Evolutionary conservation across 345 rosid species (phyloP).

Genomic region (Iberis pinnata): DNA sequence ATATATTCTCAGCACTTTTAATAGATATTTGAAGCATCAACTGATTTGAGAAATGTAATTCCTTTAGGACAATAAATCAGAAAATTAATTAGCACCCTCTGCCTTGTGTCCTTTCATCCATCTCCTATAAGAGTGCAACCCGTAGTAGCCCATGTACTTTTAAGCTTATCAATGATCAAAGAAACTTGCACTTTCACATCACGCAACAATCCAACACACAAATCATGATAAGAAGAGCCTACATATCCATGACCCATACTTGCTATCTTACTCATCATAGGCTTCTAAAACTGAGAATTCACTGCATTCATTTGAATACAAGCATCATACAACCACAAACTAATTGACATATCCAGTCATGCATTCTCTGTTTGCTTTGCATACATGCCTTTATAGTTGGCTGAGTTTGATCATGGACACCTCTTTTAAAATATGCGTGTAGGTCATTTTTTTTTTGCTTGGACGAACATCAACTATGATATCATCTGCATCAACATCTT

Average conservation of each 20-base stretch:
- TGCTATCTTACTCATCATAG: slow-evolving; percentile 5
- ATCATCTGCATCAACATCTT: neutral
- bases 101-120: slow-evolving; percentile 5
- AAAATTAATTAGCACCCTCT: neutral
- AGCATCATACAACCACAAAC: slow-evolving; percentile 1
- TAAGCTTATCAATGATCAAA: slow-evolving; percentile 1
- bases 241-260: slow-evolving; percentile 3
- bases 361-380: slow-evolving; percentile 3
- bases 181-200: neutral
- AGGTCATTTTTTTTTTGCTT: neutral
- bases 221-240: neutral
- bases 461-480: neutral
- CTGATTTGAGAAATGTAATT: slow-evolving; percentile 1
- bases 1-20: neutral
- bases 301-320: slow-evolving; percentile 2
- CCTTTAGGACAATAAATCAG: neutral
- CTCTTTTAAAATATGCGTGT: neutral
- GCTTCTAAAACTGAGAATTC: neutral
- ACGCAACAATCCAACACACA: neutral
- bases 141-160: neutral
- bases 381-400: neutral
- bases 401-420: neutral
- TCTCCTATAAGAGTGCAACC: neutral
- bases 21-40: slow-evolving; percentile 6
- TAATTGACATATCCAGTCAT: neutral